A percentile compares a stretch with the other conserved stretches of the same genome.
Conservation (phyloP, 441 rosid genomes). For the Erysimum cheiri region DNA sequence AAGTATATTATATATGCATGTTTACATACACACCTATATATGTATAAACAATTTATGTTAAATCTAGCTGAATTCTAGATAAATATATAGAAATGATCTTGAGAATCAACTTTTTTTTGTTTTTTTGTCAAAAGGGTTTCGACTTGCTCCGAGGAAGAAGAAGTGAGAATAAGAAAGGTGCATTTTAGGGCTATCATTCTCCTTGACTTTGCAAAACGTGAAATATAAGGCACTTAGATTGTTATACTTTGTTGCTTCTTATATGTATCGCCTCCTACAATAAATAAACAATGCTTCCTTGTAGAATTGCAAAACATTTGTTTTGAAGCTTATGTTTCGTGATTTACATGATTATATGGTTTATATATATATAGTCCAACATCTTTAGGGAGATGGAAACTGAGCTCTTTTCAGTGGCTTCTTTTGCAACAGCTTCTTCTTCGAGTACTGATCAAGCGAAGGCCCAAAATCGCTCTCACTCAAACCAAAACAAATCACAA, state of each 20-base stretch:
- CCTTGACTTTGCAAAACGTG: slow-evolving; percentile 10
- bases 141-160: neutral
- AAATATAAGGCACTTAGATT: slow-evolving; percentile 17
- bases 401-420: slow-evolving; percentile 46
- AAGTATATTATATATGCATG: slow-evolving; percentile 20
- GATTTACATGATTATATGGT: neutral
- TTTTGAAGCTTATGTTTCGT: neutral
- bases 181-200: slow-evolving; percentile 6
- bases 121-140: neutral
- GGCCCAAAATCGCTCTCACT: slow-evolving; percentile 90
- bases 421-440: slow-evolving; percentile 64
- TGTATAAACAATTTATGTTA: neutral
- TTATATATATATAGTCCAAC: neutral
- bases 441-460: slow-evolving; percentile 84
- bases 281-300: neutral
- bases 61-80: neutral
- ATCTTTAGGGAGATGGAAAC: slow-evolving; percentile 22
- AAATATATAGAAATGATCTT: slow-evolving; percentile 38
- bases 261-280: neutral
- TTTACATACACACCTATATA: neutral
- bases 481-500: slow-evolving; percentile 73
- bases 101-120: neutral
- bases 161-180: neutral
- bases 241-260: neutral
- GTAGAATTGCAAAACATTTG: neutral